phyloP scores from a whole-genome alignment of 805 yeast species.

The Metschnikowia peoriensis region DNA sequence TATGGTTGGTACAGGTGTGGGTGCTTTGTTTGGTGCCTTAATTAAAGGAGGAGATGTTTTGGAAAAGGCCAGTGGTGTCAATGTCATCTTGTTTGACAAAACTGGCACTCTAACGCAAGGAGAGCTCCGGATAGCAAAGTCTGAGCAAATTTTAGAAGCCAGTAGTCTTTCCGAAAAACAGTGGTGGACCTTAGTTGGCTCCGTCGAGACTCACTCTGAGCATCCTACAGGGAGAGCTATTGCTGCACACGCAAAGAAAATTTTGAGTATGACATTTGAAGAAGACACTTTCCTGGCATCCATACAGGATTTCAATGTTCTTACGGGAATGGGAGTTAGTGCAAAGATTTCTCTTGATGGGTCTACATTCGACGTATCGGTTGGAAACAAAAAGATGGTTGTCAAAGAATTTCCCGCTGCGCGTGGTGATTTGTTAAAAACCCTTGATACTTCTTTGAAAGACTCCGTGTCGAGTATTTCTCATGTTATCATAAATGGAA shows the following conservation, averaged over 20 bases:
- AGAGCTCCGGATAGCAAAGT: slow-evolving; percentile 48
- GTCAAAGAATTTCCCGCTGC: slow-evolving; percentile 19
- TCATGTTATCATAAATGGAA: slow-evolving; percentile 56
- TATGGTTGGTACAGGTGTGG: slow-evolving; percentile 98
- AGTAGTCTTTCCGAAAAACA: slow-evolving; percentile 16
- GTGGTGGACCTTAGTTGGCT: slow-evolving; percentile 56
- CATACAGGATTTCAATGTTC: slow-evolving; percentile 34
- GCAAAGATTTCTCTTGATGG: slow-evolving; percentile 27
- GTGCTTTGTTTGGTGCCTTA: slow-evolving; percentile 84
- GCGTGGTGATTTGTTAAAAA: slow-evolving; percentile 9
- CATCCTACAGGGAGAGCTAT: slow-evolving; percentile 88
- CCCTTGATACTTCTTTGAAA: slow-evolving; percentile 16
- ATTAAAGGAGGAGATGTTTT: slow-evolving; percentile 91
- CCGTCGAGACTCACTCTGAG: slow-evolving; percentile 69
- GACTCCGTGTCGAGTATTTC: slow-evolving; percentile 44
- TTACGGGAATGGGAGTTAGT: slow-evolving; percentile 47
- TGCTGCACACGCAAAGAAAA: slow-evolving; percentile 31
- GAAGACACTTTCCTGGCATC: slow-evolving; percentile 29
- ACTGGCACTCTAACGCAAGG: slow-evolving; percentile 96
- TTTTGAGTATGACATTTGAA: slow-evolving; percentile 29
- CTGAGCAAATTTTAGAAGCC: neutral
- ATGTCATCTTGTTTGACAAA: slow-evolving; percentile 81
- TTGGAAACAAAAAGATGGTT: slow-evolving; percentile 56
- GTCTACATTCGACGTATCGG: slow-evolving; percentile 8
- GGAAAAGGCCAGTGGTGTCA: slow-evolving; percentile 65